Base-by-base conservation (phyloP, 768 basidiomycete genomes). In the Suillus variegatus region DNA sequence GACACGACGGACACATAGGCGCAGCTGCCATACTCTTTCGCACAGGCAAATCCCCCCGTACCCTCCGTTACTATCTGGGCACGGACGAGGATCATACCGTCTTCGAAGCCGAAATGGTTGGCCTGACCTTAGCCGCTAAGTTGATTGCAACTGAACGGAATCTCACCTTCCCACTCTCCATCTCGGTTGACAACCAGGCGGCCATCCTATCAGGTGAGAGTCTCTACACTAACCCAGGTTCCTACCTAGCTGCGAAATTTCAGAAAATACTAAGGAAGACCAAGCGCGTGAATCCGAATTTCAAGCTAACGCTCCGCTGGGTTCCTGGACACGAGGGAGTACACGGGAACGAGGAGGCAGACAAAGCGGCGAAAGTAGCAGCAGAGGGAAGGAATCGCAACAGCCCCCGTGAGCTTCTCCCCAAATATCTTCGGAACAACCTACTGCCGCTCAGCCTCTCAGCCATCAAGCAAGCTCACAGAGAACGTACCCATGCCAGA, bases 21-120 rank as follows among this genome's bases (percentile, higher is more conserved):
- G 74, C 70, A 3, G 69, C 72, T 0, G 68, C 70, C 6, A 64
- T 70, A 0, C 58, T 71, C 0, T 47, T 62, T 4, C 0, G 6
- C 0, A 16, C 14, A 16, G 6, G 0, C 22, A 2, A 25, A 25
- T 25, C n/a, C 25, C 63, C 41, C 0, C n/a, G 12, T 2, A 28
- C 46, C 4, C 18, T 69, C 5, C 25, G 28, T 1, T 66, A 61
- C 57, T 44, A 67, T 40, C 63, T 72, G 3, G 71, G 71, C 0
- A 9, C 38, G 2, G 58, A 13, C 0, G 2, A 20, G 4, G 60
- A 69, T 4, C 66, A 35, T 6, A 74, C 65, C 0, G 64, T 70
- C 1, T 73, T 49, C 25, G 70, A 73, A 56, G 68, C 62, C 7
- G 72, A 71, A 28, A 67, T 55, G 6, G 64, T 67, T 0, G 69